Evolutionary conservation across 768 basidiomycete genomes (phyloP).

Genomic region (Roridomyces roridus): DNA sequence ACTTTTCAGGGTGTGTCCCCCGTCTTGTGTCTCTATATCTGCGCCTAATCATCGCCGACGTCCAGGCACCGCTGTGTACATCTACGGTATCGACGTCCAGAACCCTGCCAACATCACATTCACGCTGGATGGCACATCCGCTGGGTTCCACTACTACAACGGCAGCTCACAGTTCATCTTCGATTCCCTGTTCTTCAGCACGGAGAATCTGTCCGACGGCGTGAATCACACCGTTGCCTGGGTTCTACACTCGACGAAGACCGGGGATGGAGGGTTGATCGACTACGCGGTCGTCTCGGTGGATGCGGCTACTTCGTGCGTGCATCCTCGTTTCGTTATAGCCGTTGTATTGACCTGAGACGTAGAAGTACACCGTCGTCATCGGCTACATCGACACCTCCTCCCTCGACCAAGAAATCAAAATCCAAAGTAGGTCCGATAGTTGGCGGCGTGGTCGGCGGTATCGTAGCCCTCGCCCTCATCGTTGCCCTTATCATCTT

Average conservation of each 20-base stretch:
- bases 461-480: background rate
- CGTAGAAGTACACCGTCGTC: too few species aligned
- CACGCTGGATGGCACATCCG: background rate
- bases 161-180: slow-evolving; percentile 18
- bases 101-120: slow-evolving; percentile 21
- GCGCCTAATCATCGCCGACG: background rate
- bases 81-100: slow-evolving; percentile 21
- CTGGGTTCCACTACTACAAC: slow-evolving; percentile 6
- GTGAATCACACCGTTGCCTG: slow-evolving; percentile 17
- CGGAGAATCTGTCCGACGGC: background rate
- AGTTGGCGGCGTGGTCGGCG: slow-evolving; percentile 2
- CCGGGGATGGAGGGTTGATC: slow-evolving; percentile 17
- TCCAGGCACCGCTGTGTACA: slow-evolving; percentile 11
- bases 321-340: too few species aligned
- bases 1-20: slow-evolving; percentile 18
- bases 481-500: background rate
- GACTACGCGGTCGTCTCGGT: slow-evolving; percentile 19
- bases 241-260: slow-evolving; percentile 7
- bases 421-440: background rate
- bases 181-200: slow-evolving; percentile 16
- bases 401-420: background rate
- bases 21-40: background rate
- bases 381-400: too few species aligned
- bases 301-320: background rate
- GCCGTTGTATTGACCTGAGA: too few species aligned